Percentiles rank a stretch among this genome's conserved stretches.
These are phyloP conservation scores for Acer yangbiense DNA, from an alignment of 345 rosid species.

Conservation along the genomic window DNA sequence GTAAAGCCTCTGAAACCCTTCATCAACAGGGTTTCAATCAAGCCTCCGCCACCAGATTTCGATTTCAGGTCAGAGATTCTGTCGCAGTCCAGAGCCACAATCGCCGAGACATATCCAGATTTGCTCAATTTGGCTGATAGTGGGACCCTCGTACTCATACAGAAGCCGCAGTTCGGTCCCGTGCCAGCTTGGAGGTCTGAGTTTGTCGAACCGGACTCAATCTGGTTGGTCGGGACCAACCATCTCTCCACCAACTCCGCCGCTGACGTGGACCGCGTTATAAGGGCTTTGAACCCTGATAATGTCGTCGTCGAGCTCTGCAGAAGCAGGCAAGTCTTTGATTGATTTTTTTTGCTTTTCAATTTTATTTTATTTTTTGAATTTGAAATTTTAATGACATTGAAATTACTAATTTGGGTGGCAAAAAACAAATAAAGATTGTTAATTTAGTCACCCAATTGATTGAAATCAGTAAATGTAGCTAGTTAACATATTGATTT, in stretches of 20 bases:
- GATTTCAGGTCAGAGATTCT: slow-evolving; percentile 62
- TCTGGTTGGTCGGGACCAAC: slow-evolving; percentile 78
- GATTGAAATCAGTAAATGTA: background rate
- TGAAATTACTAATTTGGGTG: background rate
- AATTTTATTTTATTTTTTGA: too few relatives aligned
- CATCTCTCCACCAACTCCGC: slow-evolving; percentile 70
- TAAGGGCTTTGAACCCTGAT: slow-evolving; percentile 64
- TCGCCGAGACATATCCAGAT: slow-evolving; percentile 52
- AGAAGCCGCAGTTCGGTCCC: slow-evolving; percentile 70
- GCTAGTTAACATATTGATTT: background rate
- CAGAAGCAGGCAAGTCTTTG: slow-evolving; percentile 74
- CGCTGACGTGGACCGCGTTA: slow-evolving; percentile 65
- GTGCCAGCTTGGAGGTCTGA: slow-evolving; percentile 78
- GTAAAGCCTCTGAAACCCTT: slow-evolving; percentile 35
- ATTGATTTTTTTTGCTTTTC: background rate
- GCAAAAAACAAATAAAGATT: background rate
- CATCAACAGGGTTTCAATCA: slow-evolving; percentile 45
- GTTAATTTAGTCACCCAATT: background rate
- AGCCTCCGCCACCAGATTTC: slow-evolving; percentile 74
- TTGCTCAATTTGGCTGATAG: slow-evolving; percentile 64
- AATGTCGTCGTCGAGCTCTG: slow-evolving; percentile 95
- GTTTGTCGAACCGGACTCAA: slow-evolving; percentile 73
- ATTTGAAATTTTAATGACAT: background rate
- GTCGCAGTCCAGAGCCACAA: slow-evolving; percentile 52
- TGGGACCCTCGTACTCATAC: slow-evolving; percentile 56